Percentiles rank a stretch among this genome's conserved stretches.
Evolutionary conservation across 768 basidiomycete genomes (phyloP).

Genomic region (Scleroderma bovista): DNA sequence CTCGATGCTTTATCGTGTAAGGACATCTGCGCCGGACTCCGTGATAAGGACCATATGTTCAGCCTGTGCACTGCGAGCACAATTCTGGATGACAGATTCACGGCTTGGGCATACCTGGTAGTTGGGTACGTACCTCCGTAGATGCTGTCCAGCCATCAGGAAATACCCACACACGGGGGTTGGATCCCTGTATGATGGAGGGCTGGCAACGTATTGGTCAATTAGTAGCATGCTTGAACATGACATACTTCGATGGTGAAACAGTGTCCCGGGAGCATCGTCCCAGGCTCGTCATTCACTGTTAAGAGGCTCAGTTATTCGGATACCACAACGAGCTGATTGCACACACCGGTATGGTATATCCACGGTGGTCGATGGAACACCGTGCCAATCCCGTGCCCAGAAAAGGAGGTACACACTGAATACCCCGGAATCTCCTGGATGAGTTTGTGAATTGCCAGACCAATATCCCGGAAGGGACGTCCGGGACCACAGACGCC

Average conservation of each 20-base stretch:
- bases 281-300: constrained; percentile 81
- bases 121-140: constrained; percentile 53
- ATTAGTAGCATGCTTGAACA: not conserved
- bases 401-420: constrained; percentile 68
- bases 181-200: constrained; percentile 66
- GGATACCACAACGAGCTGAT: not conserved
- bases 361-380: constrained; percentile 88
- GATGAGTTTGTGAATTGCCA: constrained; percentile 55
- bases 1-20: constrained; percentile 39
- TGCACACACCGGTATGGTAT: constrained; percentile 58
- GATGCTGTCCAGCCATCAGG: constrained; percentile 94
- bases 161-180: constrained; percentile 69
- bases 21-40: constrained; percentile 66
- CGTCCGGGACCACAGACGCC: constrained; percentile 64
- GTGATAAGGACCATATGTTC: constrained; percentile 90
- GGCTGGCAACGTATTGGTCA: constrained; percentile 42
- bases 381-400: constrained; percentile 79
- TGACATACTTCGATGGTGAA: constrained; percentile 82
- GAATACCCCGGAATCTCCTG: constrained; percentile 37
- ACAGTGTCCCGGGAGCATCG: constrained; percentile 81
- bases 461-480: constrained; percentile 66
- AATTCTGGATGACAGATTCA: constrained; percentile 44
- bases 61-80: constrained; percentile 77
- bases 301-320: not conserved
- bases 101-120: not conserved